A percentile compares a stretch with the other conserved stretches of the same genome.
phyloP scores from a whole-genome alignment of 2,329 filamentous ascomycete genomes.

The Phaeophleospora eucalypticola region DNA sequence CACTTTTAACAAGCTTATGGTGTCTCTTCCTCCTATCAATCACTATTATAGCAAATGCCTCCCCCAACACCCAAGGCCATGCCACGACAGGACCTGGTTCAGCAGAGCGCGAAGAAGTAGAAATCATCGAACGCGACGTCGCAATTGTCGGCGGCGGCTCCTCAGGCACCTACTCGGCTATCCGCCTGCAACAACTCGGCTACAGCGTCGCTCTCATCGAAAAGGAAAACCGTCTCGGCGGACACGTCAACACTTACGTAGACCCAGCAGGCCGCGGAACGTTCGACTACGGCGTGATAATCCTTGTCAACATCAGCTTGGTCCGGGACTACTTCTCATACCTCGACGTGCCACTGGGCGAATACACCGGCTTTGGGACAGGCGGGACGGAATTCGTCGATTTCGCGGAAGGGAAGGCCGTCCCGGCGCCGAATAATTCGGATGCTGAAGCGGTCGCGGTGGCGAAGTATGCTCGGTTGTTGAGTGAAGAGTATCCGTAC shows the following conservation, averaged over 20 bases:
- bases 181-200: conserved; percentile 37
- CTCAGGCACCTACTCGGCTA: conserved; percentile 40
- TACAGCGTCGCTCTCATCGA: conserved; percentile 41
- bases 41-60: neutral
- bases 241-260: conserved; percentile 46
- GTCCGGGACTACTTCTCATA: conserved; percentile 44
- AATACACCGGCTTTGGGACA: neutral
- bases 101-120: too few species aligned
- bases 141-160: conserved; percentile 43
- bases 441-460: neutral
- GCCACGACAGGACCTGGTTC: too few species aligned
- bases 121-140: conserved; percentile 25
- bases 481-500: conserved; percentile 26
- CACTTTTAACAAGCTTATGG: too few species aligned
- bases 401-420: neutral
- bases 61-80: neutral
- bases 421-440: neutral
- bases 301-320: conserved; percentile 41
- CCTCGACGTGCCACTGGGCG: conserved; percentile 38
- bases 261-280: conserved; percentile 34
- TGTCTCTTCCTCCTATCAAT: too few species aligned
- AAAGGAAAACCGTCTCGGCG: conserved; percentile 38
- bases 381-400: neutral
- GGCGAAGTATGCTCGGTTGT: conserved; percentile 12
- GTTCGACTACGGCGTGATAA: conserved; percentile 38